Evolutionary conservation across 805 yeast species (phyloP).

Genomic region (Ogataea zsoltii): DNA sequence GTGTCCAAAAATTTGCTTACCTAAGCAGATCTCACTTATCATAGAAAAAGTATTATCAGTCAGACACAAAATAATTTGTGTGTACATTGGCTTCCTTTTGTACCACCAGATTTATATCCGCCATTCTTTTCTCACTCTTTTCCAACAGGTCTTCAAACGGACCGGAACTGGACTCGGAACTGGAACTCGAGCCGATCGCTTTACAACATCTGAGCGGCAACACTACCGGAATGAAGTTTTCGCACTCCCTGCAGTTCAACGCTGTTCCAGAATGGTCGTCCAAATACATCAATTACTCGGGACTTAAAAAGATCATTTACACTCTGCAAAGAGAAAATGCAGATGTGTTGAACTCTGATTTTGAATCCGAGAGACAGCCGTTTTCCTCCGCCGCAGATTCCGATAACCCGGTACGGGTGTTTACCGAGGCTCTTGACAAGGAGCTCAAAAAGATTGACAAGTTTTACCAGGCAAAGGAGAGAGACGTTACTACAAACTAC

Average conservation of each 20-base stretch:
- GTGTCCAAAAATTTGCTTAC: not conserved
- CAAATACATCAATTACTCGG: slow-evolving; percentile 85
- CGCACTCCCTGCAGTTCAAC: slow-evolving; percentile 92
- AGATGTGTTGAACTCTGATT: slow-evolving; percentile 26
- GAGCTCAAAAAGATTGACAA: slow-evolving; percentile 76
- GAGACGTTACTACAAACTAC: slow-evolving; percentile 51
- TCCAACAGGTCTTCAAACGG: not conserved
- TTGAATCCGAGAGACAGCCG: slow-evolving; percentile 29
- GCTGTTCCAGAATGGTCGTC: slow-evolving; percentile 99
- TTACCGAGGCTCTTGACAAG: slow-evolving; percentile 68
- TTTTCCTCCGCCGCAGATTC: slow-evolving; percentile 35
- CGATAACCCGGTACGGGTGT: slow-evolving; percentile 57
- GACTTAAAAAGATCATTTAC: slow-evolving; percentile 81
- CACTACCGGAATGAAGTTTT: slow-evolving; percentile 73
- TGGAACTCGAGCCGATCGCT: slow-evolving; percentile 17
- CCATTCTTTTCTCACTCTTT: slow-evolving; percentile 4
- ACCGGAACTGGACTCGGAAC: not conserved
- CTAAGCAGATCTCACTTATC: not conserved
- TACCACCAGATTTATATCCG: not conserved
- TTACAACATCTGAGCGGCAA: slow-evolving; percentile 20
- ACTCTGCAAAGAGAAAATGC: slow-evolving; percentile 68
- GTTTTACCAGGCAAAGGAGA: slow-evolving; percentile 71
- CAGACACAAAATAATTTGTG: not conserved
- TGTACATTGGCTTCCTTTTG: not conserved
- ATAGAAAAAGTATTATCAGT: slow-evolving; percentile 2